Evolutionary conservation across 352 stramenopile genomes (phyloP).

Genomic region (Pythium dissotocum): DNA sequence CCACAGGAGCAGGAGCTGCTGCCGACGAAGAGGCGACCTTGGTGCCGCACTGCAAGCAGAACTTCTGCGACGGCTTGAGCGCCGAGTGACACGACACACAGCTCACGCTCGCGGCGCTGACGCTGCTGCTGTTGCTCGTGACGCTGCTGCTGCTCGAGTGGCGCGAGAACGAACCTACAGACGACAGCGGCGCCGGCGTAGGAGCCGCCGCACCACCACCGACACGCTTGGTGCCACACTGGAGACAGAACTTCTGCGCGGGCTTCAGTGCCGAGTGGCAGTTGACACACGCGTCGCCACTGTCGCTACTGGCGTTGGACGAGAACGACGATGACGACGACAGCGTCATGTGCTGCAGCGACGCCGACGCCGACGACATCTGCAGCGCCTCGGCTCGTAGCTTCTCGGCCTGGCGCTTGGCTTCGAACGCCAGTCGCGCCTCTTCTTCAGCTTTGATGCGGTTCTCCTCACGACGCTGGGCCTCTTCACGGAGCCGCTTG

Average conservation of each 20-base stretch:
- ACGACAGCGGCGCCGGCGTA: conserved; percentile 17
- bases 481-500: conserved; percentile 56
- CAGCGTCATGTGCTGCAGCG: conserved; percentile 24
- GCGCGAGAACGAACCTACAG: conserved; percentile 2
- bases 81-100: conserved; percentile 52
- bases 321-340: conserved; percentile 29
- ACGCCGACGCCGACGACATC: conserved; percentile 34
- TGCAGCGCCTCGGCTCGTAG: conserved; percentile 53
- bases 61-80: conserved; percentile 69
- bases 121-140: conserved; percentile 15
- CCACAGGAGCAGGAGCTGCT: conserved; percentile 10
- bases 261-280: conserved; percentile 56
- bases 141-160: conserved; percentile 17
- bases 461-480: conserved; percentile 61
- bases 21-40: conserved; percentile 37
- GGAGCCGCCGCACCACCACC: conserved; percentile 16
- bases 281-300: conserved; percentile 19
- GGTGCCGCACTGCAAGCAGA: conserved; percentile 77
- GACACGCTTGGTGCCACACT: conserved; percentile 50
- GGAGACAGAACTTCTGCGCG: conserved; percentile 80
- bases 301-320: conserved; percentile 20
- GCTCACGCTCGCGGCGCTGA: conserved; percentile 1
- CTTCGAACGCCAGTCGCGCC: conserved; percentile 58
- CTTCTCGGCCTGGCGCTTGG: conserved; percentile 64
- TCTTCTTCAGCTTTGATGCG: conserved; percentile 58